Evolutionary conservation across 2,329 filamentous ascomycete species (phyloP).

Genomic region (Thelonectria olida): DNA sequence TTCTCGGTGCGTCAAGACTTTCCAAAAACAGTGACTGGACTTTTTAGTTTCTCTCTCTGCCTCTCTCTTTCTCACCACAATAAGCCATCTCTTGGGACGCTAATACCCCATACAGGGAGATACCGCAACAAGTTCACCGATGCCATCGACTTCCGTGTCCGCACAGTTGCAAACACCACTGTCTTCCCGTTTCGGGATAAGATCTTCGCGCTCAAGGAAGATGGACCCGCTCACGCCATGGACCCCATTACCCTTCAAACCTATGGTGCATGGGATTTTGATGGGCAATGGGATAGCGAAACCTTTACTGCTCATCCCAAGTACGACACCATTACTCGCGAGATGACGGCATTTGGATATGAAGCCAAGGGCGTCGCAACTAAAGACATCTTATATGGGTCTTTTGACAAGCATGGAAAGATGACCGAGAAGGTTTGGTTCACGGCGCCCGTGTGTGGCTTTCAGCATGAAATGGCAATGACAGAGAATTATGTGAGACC

Average conservation of each 20-base stretch:
- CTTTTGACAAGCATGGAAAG: background rate
- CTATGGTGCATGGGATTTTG: background rate
- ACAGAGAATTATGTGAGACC: slow-evolving; percentile 6
- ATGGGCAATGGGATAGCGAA: background rate
- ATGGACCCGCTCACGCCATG: background rate
- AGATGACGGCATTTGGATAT: slow-evolving; percentile 3
- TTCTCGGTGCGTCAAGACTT: too few species aligned
- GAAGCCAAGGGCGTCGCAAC: slow-evolving; percentile 1
- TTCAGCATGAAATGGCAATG: slow-evolving; percentile 3
- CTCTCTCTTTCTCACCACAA: too few species aligned
- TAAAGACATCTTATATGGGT: too few species aligned
- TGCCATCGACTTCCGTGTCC: background rate
- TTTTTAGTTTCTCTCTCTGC: too few species aligned
- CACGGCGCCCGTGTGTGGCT: background rate
- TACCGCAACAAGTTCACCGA: slow-evolving; percentile 14
- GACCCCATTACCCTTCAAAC: background rate
- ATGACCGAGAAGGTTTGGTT: slow-evolving; percentile 2
- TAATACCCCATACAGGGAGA: too few species aligned
- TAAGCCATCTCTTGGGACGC: too few species aligned
- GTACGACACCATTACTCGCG: background rate
- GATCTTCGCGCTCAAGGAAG: slow-evolving; percentile 5
- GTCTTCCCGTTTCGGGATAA: background rate
- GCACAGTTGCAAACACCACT: slow-evolving; percentile 4
- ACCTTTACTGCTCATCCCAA: slow-evolving; percentile 8
- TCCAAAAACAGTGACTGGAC: too few species aligned